Conservation (phyloP, 495 filamentous ascomycete species). For the Hypoxylon crocopeplum region DNA sequence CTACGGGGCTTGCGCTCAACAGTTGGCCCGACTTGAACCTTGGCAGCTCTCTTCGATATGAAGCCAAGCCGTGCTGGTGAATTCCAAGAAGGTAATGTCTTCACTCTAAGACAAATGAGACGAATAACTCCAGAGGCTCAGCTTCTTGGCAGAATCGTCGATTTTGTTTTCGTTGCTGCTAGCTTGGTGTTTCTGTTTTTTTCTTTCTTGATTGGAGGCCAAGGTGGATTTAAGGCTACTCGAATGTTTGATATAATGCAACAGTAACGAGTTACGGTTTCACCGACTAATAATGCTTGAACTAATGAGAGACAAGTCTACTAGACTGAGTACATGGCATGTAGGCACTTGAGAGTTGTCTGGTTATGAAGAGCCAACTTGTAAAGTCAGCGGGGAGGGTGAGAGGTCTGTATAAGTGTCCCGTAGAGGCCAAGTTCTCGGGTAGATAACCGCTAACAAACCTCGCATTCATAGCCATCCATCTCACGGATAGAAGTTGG, state of each 20-base stretch:
- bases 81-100: conserved; percentile 2
- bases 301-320: conserved; percentile 12
- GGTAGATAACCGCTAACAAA: too few relatives aligned
- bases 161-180: conserved; percentile 8
- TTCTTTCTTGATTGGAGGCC: conserved; percentile 11
- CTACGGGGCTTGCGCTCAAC: conserved; percentile 24
- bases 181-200: conserved; percentile 24
- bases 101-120: conserved; percentile 19
- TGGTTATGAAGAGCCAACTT: conserved; percentile 9
- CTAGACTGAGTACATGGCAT: conserved; percentile 7
- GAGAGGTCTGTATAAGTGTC: conserved; percentile 21
- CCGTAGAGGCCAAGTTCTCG: too few relatives aligned
- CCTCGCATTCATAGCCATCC: conserved; percentile 26
- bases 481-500: too few relatives aligned
- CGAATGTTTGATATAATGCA: conserved; percentile 12
- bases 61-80: conserved; percentile 24
- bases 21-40: conserved; percentile 26
- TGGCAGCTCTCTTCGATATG: conserved; percentile 28
- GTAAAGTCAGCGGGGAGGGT: background rate
- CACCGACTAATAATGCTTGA: conserved; percentile 12
- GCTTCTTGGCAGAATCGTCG: conserved; percentile 19
- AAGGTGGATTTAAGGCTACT: conserved; percentile 12
- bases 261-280: conserved; percentile 17
- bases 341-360: background rate
- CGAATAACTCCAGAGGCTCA: conserved; percentile 18